phyloP scores from a whole-genome alignment of 2,329 filamentous ascomycete genomes.

The Lasiodiplodia sp. region DNA sequence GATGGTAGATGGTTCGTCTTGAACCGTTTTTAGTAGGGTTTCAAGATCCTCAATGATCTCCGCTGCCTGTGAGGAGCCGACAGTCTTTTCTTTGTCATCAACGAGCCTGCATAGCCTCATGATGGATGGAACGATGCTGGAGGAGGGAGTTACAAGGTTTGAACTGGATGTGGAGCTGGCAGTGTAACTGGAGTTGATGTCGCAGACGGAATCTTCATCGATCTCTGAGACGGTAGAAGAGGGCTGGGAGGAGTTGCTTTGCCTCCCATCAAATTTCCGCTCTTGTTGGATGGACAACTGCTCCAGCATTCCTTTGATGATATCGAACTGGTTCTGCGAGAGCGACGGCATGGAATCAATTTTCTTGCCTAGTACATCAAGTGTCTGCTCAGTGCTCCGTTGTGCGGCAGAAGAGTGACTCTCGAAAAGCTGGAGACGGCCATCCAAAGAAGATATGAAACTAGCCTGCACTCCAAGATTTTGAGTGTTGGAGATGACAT shows the following conservation, averaged over 20 bases:
- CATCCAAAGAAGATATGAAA: neutral
- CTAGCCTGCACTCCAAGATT: neutral
- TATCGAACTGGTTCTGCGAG: neutral
- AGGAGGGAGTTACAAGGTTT: rapidly evolving
- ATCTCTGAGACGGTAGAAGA: neutral
- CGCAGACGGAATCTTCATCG: neutral
- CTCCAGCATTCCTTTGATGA: neutral
- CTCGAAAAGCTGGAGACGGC: neutral
- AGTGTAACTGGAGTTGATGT: neutral
- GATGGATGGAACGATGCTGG: neutral
- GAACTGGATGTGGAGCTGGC: neutral
- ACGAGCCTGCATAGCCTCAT: neutral
- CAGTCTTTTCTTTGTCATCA: neutral
- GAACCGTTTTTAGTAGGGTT: neutral
- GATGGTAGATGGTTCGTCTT: neutral
- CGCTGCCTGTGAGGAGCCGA: neutral
- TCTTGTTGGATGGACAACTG: neutral
- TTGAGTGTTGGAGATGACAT: neutral
- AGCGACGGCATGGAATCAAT: neutral
- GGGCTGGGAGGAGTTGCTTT: too few species aligned
- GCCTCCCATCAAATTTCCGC: too few species aligned
- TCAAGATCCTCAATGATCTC: neutral
- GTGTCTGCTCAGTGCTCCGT: neutral
- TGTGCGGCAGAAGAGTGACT: neutral
- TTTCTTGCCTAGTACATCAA: neutral